Evolutionary conservation across 2,329 filamentous ascomycete species (phyloP).

Genomic region (Trichoderma semiorbis): DNA sequence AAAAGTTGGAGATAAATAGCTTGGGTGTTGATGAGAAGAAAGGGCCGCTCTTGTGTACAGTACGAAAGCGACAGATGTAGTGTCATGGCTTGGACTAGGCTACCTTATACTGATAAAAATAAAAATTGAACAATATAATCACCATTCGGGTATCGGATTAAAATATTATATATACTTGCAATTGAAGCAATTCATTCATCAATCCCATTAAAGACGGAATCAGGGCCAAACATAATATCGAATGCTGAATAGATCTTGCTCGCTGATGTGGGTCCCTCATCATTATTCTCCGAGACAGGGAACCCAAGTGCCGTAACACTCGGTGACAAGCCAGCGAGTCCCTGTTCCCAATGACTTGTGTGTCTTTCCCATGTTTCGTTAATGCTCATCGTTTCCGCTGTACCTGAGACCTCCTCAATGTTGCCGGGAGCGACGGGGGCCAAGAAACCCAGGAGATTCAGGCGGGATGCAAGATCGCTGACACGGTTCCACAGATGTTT

Average conservation of each 20-base stretch:
- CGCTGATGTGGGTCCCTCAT: background rate
- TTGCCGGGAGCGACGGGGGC: background rate
- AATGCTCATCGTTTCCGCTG: background rate
- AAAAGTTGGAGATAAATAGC: background rate
- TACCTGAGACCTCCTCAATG: background rate
- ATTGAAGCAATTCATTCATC: background rate
- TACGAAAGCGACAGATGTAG: background rate
- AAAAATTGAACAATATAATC: background rate
- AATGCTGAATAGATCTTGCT: background rate
- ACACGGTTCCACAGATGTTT: background rate
- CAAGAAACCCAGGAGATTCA: background rate
- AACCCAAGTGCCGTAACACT: background rate
- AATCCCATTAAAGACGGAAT: no score
- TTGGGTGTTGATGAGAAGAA: background rate
- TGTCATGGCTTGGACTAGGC: background rate
- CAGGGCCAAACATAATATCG: background rate
- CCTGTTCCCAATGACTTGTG: background rate
- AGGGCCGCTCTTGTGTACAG: background rate
- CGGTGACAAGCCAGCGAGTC: background rate
- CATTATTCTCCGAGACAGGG: background rate
- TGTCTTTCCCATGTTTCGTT: background rate
- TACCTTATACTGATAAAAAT: background rate
- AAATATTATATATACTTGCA: background rate
- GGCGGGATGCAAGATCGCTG: background rate
- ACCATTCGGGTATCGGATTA: background rate